phyloP scores from a whole-genome alignment of 306 rosid genomes.

The Prinsepia uniflora region DNA sequence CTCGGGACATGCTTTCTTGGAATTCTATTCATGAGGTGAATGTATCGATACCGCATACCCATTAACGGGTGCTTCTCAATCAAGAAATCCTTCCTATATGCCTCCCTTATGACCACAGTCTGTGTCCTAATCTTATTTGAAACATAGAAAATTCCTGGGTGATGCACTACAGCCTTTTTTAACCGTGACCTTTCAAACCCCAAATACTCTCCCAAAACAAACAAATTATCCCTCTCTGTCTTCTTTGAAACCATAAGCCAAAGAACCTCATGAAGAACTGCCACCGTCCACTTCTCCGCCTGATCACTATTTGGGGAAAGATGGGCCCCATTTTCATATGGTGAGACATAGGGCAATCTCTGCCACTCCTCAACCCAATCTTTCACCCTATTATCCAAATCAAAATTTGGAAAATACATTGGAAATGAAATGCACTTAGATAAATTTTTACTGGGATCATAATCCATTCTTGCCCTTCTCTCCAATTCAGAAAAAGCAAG shows the following conservation, averaged over 20 bases:
- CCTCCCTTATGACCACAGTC: slow-evolving; percentile 77
- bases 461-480: slow-evolving; percentile 37
- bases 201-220: slow-evolving; percentile 57
- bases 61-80: slow-evolving; percentile 63
- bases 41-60: slow-evolving; percentile 64
- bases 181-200: slow-evolving; percentile 58
- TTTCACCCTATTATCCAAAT: slow-evolving; percentile 60
- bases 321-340: slow-evolving; percentile 73
- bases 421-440: slow-evolving; percentile 50
- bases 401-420: slow-evolving; percentile 64
- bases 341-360: slow-evolving; percentile 75
- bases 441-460: slow-evolving; percentile 22
- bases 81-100: slow-evolving; percentile 65
- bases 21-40: slow-evolving; percentile 57
- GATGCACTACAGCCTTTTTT: slow-evolving; percentile 72
- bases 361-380: slow-evolving; percentile 81
- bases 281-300: slow-evolving; percentile 88
- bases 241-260: slow-evolving; percentile 76
- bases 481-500: slow-evolving; percentile 68
- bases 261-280: slow-evolving; percentile 71
- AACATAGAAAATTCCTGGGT: slow-evolving; percentile 77
- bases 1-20: slow-evolving; percentile 25
- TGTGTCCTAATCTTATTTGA: slow-evolving; percentile 76
- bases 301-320: slow-evolving; percentile 52
- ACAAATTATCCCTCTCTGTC: slow-evolving; percentile 52